A percentile compares a stretch with the other conserved stretches of the same genome.
Conservation (phyloP, 2,329 filamentous ascomycete genomes). For the Pleoardoris graminearum region DNA sequence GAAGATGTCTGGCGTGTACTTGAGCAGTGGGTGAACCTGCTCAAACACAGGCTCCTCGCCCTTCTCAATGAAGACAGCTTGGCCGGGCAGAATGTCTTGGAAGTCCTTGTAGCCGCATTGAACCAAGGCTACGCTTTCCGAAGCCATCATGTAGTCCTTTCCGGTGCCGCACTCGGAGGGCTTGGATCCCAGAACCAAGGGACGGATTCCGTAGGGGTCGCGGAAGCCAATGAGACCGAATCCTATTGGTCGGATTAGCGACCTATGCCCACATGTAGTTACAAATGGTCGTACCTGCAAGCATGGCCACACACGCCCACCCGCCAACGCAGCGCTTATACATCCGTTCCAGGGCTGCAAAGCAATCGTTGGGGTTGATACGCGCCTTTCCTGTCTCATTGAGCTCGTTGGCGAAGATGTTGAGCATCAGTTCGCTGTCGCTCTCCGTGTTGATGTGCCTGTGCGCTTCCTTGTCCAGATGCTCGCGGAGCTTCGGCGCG, state of each 20-base stretch:
- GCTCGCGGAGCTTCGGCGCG: slow-evolving; percentile 67
- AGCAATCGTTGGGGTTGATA: slow-evolving; percentile 77
- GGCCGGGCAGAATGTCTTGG: slow-evolving; percentile 76
- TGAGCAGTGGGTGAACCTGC: slow-evolving; percentile 69
- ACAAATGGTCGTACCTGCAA: slow-evolving; percentile 70
- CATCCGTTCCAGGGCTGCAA: slow-evolving; percentile 70
- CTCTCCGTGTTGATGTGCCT: slow-evolving; percentile 90
- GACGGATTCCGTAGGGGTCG: slow-evolving; percentile 80
- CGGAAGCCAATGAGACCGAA: slow-evolving; percentile 81
- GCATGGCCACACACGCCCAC: slow-evolving; percentile 80
- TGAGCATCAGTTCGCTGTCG: slow-evolving; percentile 85
- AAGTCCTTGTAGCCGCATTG: slow-evolving; percentile 81
- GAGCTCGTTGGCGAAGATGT: slow-evolving; percentile 82
- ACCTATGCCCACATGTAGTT: no score
- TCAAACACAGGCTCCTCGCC: slow-evolving; percentile 72
- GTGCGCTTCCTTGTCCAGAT: slow-evolving; percentile 76
- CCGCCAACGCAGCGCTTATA: slow-evolving; percentile 74
- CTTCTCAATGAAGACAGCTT: slow-evolving; percentile 85
- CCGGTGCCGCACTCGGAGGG: slow-evolving; percentile 66
- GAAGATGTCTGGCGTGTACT: slow-evolving; percentile 84
- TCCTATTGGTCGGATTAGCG: slow-evolving; percentile 43
- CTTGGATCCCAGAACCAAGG: slow-evolving; percentile 76
- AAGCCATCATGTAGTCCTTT: slow-evolving; percentile 87
- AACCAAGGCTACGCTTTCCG: slow-evolving; percentile 80
- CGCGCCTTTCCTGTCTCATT: slow-evolving; percentile 80